Percentiles rank a stretch among this genome's conserved stretches.
phyloP scores from a whole-genome alignment of 345 rosid species.

The Erucastrum elatum region DNA sequence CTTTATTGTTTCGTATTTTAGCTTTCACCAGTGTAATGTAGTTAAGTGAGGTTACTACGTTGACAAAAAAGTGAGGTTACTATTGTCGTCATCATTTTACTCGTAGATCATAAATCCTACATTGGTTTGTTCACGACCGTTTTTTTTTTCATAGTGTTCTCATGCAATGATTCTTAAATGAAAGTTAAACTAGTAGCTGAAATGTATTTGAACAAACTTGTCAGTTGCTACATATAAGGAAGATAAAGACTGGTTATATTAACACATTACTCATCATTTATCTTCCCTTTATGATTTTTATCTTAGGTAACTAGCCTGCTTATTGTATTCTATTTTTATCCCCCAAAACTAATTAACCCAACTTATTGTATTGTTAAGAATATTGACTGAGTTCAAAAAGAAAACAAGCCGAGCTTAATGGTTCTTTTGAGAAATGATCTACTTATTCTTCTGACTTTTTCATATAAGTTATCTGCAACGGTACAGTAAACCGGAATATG shows the following conservation, averaged over 20 bases:
- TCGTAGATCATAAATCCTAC: not conserved
- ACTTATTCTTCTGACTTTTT: not conserved
- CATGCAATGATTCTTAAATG: not conserved
- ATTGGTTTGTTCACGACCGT: not conserved
- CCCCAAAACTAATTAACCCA: no score
- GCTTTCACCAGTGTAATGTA: not conserved
- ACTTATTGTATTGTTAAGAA: not conserved
- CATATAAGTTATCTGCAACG: not conserved
- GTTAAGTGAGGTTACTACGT: not conserved
- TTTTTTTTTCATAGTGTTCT: not conserved
- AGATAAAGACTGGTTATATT: not conserved
- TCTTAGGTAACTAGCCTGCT: not conserved
- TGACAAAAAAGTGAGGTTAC: not conserved
- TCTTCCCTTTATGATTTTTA: no score
- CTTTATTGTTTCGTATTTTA: not conserved
- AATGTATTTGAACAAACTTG: not conserved
- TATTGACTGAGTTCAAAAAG: not conserved
- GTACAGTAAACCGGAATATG: not conserved
- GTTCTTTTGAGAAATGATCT: not conserved
- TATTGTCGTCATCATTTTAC: not conserved
- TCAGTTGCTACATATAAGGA: not conserved
- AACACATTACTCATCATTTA: not conserved
- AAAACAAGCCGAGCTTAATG: not conserved
- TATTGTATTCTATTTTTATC: not conserved
- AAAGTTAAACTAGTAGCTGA: not conserved